These are phyloP conservation scores for Spinellus fusiger DNA, from an alignment of 192 early-diverging fungal species.

Conservation along the genomic window DNA sequence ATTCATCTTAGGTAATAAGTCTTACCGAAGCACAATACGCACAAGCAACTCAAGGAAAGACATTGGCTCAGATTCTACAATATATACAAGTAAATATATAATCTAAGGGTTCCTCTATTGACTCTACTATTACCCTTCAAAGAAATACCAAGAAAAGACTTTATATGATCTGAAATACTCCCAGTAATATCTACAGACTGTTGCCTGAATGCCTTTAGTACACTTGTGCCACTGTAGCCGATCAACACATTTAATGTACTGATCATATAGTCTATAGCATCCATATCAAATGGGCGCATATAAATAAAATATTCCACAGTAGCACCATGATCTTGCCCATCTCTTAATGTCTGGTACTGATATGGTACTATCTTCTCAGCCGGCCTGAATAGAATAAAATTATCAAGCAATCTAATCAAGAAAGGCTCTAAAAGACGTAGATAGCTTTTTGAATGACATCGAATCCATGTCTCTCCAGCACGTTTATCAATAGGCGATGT, in stretches of 20 bases:
- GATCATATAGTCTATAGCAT: slow-evolving; percentile 61
- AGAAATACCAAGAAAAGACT: slow-evolving; percentile 7
- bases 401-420: slow-evolving; percentile 40
- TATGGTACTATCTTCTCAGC: slow-evolving; percentile 31
- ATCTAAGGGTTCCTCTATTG: neutral
- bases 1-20: neutral
- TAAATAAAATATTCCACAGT: slow-evolving; percentile 45
- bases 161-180: neutral
- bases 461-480: slow-evolving; percentile 66
- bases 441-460: slow-evolving; percentile 57
- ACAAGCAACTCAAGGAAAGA: slow-evolving; percentile 19
- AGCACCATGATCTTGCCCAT: slow-evolving; percentile 6
- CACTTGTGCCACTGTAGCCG: slow-evolving; percentile 46
- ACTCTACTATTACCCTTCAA: slow-evolving; percentile 3
- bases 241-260: slow-evolving; percentile 46
- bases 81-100: neutral
- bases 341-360: slow-evolving; percentile 6
- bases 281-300: slow-evolving; percentile 56
- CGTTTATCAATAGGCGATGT: slow-evolving; percentile 46
- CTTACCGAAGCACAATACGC: slow-evolving; percentile 13
- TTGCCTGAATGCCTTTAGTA: slow-evolving; percentile 27
- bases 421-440: slow-evolving; percentile 56
- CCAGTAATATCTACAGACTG: slow-evolving; percentile 2
- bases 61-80: neutral
- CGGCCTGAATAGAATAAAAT: slow-evolving; percentile 33